Evolutionary conservation across 2,329 filamentous ascomycete genomes (phyloP), one percentile per base, ranked within the genome.

Genomic region (Dactylellina drechsleri): DNA sequence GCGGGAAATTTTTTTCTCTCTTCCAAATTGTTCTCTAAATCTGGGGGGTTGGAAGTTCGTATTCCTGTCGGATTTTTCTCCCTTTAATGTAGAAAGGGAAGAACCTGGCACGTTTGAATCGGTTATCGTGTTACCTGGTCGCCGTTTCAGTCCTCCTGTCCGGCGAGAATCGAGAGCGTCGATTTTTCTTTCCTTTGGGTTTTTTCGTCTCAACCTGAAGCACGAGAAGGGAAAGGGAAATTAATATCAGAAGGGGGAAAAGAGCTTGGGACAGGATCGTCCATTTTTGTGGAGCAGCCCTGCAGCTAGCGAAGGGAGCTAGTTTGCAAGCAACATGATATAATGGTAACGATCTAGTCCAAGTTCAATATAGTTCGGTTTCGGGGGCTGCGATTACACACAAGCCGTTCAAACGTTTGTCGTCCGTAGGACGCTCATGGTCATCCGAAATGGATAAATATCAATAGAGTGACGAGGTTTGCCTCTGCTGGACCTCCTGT

Each of bases 401-500:
- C 45, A 59, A 45, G n/a, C 54, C 53, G 43, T 49, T 28, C 50
- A 10, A 13, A n/a, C 20, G 47, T 18, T 12, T 18, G 47, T 13
- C n/a, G 12, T n/a, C 15, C 16, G 52, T 15, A 31, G 13, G 52
- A 13, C 26, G 52, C 52, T 36, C 52, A 13, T 54, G 52, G 52
- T 36, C 26, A 54, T 54, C 47, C n/a, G 10, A 52, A 13, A 8
- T 52, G 60, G 45, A 54, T 52, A 23, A 52, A 52, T 18, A 23
- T 15, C 13, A 47, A 15, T 15, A 6, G 13, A 10, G 45, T 23
- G 49, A 65, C 45, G 61, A 56, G 49, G 53, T 26, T 58, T 26
- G 45, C 49, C 41, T 61, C 67, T 72, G 52, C 58, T 73, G 68
- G 68, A 73, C 68, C 60, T 73, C 68, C 68, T 73, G 68, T 52